phyloP scores from a whole-genome alignment of 768 basidiomycete genomes.

The Strobilomyces echinocephalus region DNA sequence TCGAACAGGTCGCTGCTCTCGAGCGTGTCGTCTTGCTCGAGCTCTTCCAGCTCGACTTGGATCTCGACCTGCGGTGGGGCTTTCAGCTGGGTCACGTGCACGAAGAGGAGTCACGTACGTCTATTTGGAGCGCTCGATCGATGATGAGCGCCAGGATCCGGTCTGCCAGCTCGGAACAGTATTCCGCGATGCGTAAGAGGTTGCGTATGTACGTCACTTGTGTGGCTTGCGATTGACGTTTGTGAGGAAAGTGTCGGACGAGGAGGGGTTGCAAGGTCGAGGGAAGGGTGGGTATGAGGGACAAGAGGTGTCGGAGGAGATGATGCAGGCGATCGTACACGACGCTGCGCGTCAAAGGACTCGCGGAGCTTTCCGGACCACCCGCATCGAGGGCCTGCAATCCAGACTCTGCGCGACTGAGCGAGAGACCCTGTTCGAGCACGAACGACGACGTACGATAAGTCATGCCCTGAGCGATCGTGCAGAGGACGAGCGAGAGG shows the following conservation, averaged over 20 bases:
- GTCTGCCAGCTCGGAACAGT: conserved; percentile 84
- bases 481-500: conserved; percentile 75
- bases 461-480: conserved; percentile 80
- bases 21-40: conserved; percentile 60
- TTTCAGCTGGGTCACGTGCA: background rate
- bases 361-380: conserved; percentile 58
- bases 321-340: conserved; percentile 85
- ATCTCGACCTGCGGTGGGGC: conserved; percentile 73
- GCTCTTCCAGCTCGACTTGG: conserved; percentile 89
- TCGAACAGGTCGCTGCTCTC: conserved; percentile 63
- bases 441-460: conserved; percentile 58
- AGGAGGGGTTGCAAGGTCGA: conserved; percentile 84
- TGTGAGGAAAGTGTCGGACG: conserved; percentile 85
- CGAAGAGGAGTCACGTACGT: conserved; percentile 50
- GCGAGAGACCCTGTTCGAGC: background rate
- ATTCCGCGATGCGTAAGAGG: conserved; percentile 71
- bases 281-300: conserved; percentile 87
- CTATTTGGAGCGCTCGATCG: conserved; percentile 93
- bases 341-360: conserved; percentile 71
- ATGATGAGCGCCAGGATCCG: conserved; percentile 82
- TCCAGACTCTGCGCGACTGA: conserved; percentile 55
- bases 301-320: conserved; percentile 81
- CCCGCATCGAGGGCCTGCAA: conserved; percentile 55
- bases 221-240: conserved; percentile 72
- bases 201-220: conserved; percentile 93